phyloP scores from a whole-genome alignment of 2,329 filamentous ascomycete species.

The Aspergillus intermedius region DNA sequence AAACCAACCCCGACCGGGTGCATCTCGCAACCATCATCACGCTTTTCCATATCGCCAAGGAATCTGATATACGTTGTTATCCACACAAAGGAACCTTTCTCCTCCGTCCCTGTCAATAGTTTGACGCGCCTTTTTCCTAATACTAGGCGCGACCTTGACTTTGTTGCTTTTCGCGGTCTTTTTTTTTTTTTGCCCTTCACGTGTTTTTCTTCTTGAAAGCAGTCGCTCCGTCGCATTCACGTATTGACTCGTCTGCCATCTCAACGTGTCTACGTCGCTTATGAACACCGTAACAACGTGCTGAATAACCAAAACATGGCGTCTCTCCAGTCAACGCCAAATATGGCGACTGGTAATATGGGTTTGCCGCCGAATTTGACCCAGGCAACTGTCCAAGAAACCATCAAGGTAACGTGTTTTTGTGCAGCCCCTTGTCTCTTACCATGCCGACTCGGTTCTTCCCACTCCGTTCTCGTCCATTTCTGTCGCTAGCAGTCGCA shows the following conservation, averaged over 20 bases:
- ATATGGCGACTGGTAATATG: slow-evolving; percentile 59
- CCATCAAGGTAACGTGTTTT: slow-evolving; percentile 44
- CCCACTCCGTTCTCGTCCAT: background rate
- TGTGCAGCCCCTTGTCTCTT: background rate
- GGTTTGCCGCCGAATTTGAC: slow-evolving; percentile 62
- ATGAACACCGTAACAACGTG: slow-evolving; percentile 26
- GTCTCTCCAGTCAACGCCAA: slow-evolving; percentile 67
- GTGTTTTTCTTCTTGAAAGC: background rate
- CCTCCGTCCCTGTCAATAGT: background rate
- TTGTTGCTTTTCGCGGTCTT: background rate
- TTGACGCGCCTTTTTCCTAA: background rate
- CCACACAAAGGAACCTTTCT: too few species aligned
- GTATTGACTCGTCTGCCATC: background rate
- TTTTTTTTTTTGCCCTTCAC: background rate
- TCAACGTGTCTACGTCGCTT: slow-evolving; percentile 15
- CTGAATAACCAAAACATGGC: slow-evolving; percentile 55
- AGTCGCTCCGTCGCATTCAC: background rate
- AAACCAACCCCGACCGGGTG: background rate
- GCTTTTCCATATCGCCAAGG: background rate
- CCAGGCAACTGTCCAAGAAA: slow-evolving; percentile 70
- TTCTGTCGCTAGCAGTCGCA: background rate
- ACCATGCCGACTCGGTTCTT: background rate
- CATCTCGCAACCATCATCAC: slow-evolving; percentile 1
- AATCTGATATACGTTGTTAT: background rate
- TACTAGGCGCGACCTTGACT: background rate